A percentile compares a stretch with the other conserved stretches of the same genome.
Evolutionary conservation across 352 stramenopile genomes (phyloP).

Genomic region (Phytophthora multivora): DNA sequence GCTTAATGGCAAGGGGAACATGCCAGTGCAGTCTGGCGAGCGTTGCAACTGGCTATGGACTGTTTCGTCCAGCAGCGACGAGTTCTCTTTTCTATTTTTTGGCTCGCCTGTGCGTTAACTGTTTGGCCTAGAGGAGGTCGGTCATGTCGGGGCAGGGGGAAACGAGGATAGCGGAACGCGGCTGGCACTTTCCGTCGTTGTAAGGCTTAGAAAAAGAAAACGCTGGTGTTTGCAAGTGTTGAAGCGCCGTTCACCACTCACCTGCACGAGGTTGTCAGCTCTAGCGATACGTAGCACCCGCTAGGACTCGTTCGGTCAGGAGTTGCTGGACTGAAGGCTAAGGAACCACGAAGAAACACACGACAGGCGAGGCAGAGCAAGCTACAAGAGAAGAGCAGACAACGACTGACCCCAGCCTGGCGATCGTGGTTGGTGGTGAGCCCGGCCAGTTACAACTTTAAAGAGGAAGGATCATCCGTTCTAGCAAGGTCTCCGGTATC

Average conservation of each 20-base stretch:
- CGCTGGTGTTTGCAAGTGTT: background rate
- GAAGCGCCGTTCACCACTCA: background rate
- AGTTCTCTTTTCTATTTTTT: slow-evolving; percentile 21
- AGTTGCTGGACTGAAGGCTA: slow-evolving; percentile 18
- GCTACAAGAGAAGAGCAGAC: background rate
- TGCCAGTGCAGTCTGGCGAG: slow-evolving; percentile 11
- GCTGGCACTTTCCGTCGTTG: background rate
- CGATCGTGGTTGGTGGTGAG: too few relatives aligned
- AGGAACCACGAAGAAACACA: too few relatives aligned
- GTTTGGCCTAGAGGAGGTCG: too few relatives aligned
- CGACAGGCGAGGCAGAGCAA: too few relatives aligned
- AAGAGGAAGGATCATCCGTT: too few relatives aligned
- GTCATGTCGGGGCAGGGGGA: background rate
- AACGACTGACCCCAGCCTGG: background rate
- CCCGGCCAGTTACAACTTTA: too few relatives aligned
- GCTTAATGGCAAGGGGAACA: slow-evolving; percentile 34
- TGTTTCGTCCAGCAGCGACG: slow-evolving; percentile 37
- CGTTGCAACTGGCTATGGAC: slow-evolving; percentile 27
- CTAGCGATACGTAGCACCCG: background rate
- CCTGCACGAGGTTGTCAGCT: background rate
- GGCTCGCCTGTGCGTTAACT: background rate
- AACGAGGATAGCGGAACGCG: slow-evolving; percentile 8
- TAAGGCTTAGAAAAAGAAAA: too few relatives aligned
- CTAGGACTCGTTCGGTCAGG: background rate
- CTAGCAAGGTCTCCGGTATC: too few relatives aligned